A percentile compares a stretch with the other conserved stretches of the same genome.
phyloP scores from a whole-genome alignment of 176 grass and related monocot genomes.

The Avena eriantha region DNA sequence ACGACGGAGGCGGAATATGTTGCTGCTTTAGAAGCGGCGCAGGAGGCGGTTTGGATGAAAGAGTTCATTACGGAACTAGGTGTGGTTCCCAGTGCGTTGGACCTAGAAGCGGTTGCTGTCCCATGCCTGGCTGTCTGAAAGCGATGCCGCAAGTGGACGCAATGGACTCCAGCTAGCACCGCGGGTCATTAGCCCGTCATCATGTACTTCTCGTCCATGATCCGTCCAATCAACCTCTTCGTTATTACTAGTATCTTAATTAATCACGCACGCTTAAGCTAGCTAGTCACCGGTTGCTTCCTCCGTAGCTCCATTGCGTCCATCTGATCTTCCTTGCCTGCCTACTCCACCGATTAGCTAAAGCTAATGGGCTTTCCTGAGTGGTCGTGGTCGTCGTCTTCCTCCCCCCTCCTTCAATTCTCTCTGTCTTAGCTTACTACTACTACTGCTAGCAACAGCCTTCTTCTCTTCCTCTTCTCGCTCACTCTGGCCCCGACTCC shows the following conservation, averaged over 20 bases:
- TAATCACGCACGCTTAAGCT: background rate
- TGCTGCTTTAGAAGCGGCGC: too few relatives aligned
- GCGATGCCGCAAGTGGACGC: slow-evolving; percentile 44
- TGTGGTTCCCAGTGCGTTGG: too few relatives aligned
- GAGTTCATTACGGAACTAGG: too few relatives aligned
- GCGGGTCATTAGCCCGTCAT: background rate
- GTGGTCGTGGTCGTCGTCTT: slow-evolving; percentile 5
- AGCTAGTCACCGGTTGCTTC: slow-evolving; percentile 27
- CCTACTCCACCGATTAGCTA: slow-evolving; percentile 15
- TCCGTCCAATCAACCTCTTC: background rate
- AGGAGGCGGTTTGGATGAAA: too few relatives aligned
- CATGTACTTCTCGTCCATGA: background rate
- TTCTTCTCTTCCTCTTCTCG: background rate
- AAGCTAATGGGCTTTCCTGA: slow-evolving; percentile 14
- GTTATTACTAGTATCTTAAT: background rate
- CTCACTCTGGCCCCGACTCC: background rate
- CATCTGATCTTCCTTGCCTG: background rate
- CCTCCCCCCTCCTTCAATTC: background rate
- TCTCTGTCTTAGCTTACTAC: background rate
- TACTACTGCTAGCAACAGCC: background rate
- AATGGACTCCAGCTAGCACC: slow-evolving; percentile 53
- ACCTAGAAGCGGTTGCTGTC: too few relatives aligned
- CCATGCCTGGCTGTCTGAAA: slow-evolving; percentile 54
- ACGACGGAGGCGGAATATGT: too few relatives aligned
- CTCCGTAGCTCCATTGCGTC: background rate